Evolutionary conservation across 2,329 filamentous ascomycete species (phyloP), one percentile per base, ranked within the genome.

Genomic region (Colletotrichum tofieldiae): DNA sequence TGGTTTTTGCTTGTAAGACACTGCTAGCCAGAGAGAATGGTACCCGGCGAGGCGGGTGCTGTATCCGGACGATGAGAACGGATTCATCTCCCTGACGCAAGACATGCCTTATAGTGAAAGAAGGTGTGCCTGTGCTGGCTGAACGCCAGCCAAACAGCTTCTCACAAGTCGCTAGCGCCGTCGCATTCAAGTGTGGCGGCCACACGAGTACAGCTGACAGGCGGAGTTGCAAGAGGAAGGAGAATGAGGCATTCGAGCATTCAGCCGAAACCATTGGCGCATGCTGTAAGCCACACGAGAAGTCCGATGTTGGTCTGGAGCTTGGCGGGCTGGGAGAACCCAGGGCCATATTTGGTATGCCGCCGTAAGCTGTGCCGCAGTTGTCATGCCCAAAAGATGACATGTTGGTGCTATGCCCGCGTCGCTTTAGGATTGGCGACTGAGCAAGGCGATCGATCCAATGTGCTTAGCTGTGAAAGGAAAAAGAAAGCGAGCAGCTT

Each of bases 401-500:
- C 59, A 26, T 55, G 23, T 29, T 41, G 45, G 37, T 49, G 45
- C 47, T 35, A 35, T 59, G 45, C 35, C 47, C 65, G 26, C 43
- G 45, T 70, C 29, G 54, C 60, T 59, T 65, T 66, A 65, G 39
- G 47, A 65, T 55, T 60, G 58, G 56, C 52, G 69, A 60, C 29
- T 64, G 18, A 35, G 37, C 47, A 60, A 45, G 43, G 59, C 54
- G 37, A 54, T 45, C 47, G 37, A 59, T 52, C 29, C 54, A 51
- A 37, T 43, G 23, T 64, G 65, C 65, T 70, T 64, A 65, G 66
- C 23, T 39, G 45, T 45, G 26, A 65, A 52, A 64, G 47, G 32
- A 69, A 68, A 69, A 64, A 69, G 65, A 69, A 70, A 72, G 60
- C 45, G 54, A 69, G 37, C 29, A 60, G 45, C 43, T 61, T 69